Percentiles rank a stretch among this genome's conserved stretches.
Conservation (phyloP, 2,329 filamentous ascomycete genomes). For the Epichloe typhina region DNA sequence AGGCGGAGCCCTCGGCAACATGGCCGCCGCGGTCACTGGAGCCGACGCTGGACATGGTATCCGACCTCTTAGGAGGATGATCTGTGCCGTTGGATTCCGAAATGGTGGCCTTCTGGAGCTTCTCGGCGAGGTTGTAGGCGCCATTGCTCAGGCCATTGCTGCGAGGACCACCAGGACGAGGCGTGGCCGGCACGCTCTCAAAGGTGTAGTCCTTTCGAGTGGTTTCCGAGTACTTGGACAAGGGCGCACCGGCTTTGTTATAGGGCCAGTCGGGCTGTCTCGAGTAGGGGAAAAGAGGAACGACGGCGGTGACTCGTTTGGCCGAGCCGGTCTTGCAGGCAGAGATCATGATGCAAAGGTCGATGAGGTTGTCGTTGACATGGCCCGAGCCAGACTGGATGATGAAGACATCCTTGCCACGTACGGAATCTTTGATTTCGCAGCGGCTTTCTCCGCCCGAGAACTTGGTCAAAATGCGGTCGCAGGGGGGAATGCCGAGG, state of each 20-base stretch:
- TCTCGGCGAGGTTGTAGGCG: slow-evolving; percentile 55
- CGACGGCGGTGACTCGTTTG: slow-evolving; percentile 81
- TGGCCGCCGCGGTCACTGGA: slow-evolving; percentile 25
- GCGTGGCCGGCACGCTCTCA: slow-evolving; percentile 82
- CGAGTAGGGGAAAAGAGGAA: slow-evolving; percentile 93
- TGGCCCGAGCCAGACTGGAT: slow-evolving; percentile 86
- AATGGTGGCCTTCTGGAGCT: slow-evolving; percentile 55
- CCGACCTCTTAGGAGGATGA: slow-evolving; percentile 23
- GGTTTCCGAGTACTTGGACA: slow-evolving; percentile 51
- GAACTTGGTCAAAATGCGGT: slow-evolving; percentile 82
- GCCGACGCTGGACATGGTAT: slow-evolving; percentile 21
- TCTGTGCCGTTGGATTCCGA: slow-evolving; percentile 20
- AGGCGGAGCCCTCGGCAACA: slow-evolving; percentile 24
- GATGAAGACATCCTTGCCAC: slow-evolving; percentile 97
- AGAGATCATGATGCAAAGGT: slow-evolving; percentile 96
- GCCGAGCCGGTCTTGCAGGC: slow-evolving; percentile 93
- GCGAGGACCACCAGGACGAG: slow-evolving; percentile 56
- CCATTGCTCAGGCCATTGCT: slow-evolving; percentile 53
- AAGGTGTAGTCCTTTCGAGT: slow-evolving; percentile 63
- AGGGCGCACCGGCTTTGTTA: slow-evolving; percentile 84
- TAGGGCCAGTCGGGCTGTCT: slow-evolving; percentile 93
- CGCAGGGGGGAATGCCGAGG: slow-evolving; percentile 73
- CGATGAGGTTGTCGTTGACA: slow-evolving; percentile 93
- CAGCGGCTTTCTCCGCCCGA: slow-evolving; percentile 89
- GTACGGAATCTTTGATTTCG: slow-evolving; percentile 91